Evolutionary conservation across 805 yeast species (phyloP), one percentile per base, ranked within the genome.

Genomic region (Sporopachydermia lactativora): DNA sequence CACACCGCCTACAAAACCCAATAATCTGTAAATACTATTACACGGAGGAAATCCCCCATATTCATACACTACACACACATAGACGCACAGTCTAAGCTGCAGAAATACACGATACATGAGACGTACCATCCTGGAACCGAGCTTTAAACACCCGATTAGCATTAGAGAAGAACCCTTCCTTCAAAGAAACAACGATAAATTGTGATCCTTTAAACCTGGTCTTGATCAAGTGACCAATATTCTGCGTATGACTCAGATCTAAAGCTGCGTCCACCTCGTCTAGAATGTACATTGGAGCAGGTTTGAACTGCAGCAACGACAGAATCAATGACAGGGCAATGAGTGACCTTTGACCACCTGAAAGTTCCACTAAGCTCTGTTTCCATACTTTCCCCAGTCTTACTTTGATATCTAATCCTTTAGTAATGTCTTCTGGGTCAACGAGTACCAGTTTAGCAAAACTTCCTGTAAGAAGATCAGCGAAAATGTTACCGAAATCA

Each of bases 251-350:
- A 44, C 94, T 83, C 47, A 89, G 70, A 66, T 92, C 99, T 48
- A 92, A 69, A 1, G 99, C 99, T 1, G 99, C 98, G 63, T 92
- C 98, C 34, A 92, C 96, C 62, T 92, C 98, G 61, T 92, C 98
- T 43, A 92, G 65, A 49, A 92, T 89, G 54, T 92, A 92, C 95
- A 92, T 83, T 4, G 98, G 98, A 1, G 99, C 98, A 3, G 99
- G 99, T 57, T 86, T 84, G 66, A 82, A 89, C 58, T 86, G 95
- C 39, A 92, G 65, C 45, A 92, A 66, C 0, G 97, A 95, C 75
- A 89, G 71, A 50, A 92, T 92, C 50, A 89, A 66, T 3, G 97
- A 83, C 42, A 92, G 64, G 0, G 98, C 98, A 47, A 89, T 83
- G 47, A 94, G 71, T 1, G 97, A 92, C 5, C 18, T 19, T 59